A percentile compares a stretch with the other conserved stretches of the same genome.
Evolutionary conservation across 2,329 filamentous ascomycete species (phyloP).

Genomic region (Aureobasidium mangrovei): DNA sequence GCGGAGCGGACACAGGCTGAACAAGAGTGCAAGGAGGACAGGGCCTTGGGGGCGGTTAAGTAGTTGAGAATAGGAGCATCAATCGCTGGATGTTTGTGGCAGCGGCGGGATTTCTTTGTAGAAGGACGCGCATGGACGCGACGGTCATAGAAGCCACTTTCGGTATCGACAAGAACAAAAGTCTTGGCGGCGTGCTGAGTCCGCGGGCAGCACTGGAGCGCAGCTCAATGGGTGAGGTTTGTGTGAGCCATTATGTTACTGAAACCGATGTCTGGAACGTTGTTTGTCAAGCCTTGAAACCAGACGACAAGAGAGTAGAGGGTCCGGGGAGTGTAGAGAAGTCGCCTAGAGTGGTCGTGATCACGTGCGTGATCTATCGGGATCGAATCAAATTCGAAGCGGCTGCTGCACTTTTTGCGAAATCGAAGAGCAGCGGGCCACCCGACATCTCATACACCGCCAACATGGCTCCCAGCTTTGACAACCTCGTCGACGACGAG

Average conservation of each 20-base stretch:
- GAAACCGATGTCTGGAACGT: not conserved
- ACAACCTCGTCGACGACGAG: slow-evolving; percentile 76
- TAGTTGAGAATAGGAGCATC: not conserved
- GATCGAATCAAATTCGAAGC: not conserved
- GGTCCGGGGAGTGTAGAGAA: not conserved
- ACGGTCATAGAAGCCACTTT: slow-evolving; percentile 1
- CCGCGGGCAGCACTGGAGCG: not conserved
- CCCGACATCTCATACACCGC: slow-evolving; percentile 8
- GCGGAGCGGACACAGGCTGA: not conserved
- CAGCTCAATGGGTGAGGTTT: not conserved
- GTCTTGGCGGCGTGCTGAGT: not conserved
- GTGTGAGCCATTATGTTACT: not conserved
- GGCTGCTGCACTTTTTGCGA: slow-evolving; percentile 5
- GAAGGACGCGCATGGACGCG: slow-evolving; percentile 9
- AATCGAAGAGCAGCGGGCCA: slow-evolving; percentile 2
- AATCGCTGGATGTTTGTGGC: slow-evolving; percentile 6
- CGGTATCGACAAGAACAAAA: not conserved
- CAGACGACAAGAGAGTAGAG: not conserved
- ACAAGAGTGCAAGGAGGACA: not conserved
- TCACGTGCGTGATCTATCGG: not conserved
- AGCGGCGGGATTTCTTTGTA: slow-evolving; percentile 1
- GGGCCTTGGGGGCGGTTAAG: not conserved
- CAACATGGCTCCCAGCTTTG: slow-evolving; percentile 89
- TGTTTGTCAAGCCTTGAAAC: not conserved
- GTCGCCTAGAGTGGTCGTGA: not conserved